phyloP scores from a whole-genome alignment of 192 early-diverging fungal genomes.

The Backusella luteola region DNA sequence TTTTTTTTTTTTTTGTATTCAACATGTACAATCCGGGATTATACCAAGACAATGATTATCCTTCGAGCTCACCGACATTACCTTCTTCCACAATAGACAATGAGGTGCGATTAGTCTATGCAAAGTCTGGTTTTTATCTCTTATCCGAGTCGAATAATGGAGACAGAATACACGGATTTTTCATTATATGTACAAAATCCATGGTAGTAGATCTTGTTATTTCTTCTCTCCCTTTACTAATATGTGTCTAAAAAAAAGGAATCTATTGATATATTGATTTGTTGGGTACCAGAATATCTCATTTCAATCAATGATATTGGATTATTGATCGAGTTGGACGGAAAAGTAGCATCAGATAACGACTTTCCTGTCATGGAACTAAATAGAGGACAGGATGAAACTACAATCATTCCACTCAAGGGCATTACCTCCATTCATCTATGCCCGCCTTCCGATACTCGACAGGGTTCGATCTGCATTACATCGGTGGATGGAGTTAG shows the following conservation, averaged over 20 bases:
- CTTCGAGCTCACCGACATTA: background rate
- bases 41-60: background rate
- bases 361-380: conserved; percentile 11
- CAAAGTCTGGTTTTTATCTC: conserved; percentile 22
- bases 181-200: conserved; percentile 1
- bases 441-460: conserved; percentile 4
- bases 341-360: conserved; percentile 11
- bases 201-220: background rate
- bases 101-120: conserved; percentile 6
- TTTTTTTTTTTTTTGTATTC: background rate
- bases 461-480: conserved; percentile 22
- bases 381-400: conserved; percentile 6
- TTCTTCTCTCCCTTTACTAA: background rate
- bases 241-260: background rate
- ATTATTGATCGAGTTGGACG: conserved; percentile 11
- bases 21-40: background rate
- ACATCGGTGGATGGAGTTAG: conserved; percentile 21
- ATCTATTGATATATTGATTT: background rate
- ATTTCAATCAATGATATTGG: conserved; percentile 17
- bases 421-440: conserved; percentile 13
- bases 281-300: conserved; percentile 29
- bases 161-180: conserved; percentile 18
- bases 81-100: background rate
- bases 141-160: background rate
- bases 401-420: conserved; percentile 7